These are phyloP conservation scores for Colletotrichum horii DNA, from an alignment of 2,329 filamentous ascomycete genomes.

Conservation along the genomic window DNA sequence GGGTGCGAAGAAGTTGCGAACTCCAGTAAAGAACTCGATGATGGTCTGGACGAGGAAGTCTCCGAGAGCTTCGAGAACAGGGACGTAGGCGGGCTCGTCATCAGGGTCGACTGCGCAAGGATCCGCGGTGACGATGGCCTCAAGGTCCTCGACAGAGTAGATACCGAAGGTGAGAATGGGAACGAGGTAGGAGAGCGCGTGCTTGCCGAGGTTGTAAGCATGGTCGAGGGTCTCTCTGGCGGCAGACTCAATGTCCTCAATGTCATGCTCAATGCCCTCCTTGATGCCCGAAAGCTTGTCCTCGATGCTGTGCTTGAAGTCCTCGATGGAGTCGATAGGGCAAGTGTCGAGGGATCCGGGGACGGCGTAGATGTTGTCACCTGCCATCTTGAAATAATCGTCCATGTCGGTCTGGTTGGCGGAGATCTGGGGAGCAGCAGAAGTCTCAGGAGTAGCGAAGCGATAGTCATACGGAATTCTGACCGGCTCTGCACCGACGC, in stretches of 20 bases:
- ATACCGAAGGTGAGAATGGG: neutral
- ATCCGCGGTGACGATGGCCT: neutral
- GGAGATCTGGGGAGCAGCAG: neutral
- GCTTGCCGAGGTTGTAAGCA: neutral
- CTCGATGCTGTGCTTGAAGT: neutral
- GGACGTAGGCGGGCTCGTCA: neutral
- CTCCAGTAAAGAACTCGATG: neutral
- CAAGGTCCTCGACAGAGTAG: neutral
- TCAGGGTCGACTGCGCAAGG: accelerated
- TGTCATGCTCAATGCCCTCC: neutral
- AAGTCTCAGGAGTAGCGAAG: neutral
- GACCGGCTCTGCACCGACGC: too few relatives aligned
- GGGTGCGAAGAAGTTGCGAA: accelerated
- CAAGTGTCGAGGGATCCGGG: accelerated
- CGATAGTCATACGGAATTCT: too few relatives aligned
- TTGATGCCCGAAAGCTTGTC: neutral
- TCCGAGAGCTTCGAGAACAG: neutral
- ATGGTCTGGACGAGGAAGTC: too few relatives aligned
- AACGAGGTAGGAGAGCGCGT: accelerated
- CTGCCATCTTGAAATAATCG: neutral
- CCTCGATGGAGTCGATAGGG: neutral
- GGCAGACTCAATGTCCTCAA: neutral
- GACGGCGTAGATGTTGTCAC: accelerated
- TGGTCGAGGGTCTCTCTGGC: neutral
- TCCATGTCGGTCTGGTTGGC: neutral